Base-by-base conservation (phyloP, 331 rosid species). In the Rhamnella rubrinervis region DNA sequence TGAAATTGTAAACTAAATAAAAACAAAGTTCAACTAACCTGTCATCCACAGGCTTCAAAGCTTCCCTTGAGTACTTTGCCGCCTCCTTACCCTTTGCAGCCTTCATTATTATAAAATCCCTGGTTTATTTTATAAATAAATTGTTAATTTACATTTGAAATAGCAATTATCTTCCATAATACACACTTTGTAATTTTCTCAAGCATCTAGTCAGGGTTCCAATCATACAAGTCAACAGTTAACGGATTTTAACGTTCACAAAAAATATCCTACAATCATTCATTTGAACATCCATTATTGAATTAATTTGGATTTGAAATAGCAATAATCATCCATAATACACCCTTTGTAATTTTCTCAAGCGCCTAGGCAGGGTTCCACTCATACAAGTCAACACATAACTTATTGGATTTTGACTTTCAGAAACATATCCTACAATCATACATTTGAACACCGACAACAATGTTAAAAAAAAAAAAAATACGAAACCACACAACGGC, bases 1-100 rank as follows among this genome's bases (percentile, higher is more conserved):
- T 69, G 25, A 71, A 37, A 9, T 37, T 23, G 52, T 6, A 35
- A 7, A 44, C 17, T 53, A 38, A 18, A 20, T 31, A 31, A 58
- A 66, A 63, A 57, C 35, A 44, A 31, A 74, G 49, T 6, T 15
- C n/a, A 44, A 83, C 92, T 79, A 82, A 92, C 98, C 96, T 80
- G 78, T 92, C 98, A 72, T 92, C 93, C 59, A 86, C 96, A 9
- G 96, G 93, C 73, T 88, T 90, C 89, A 88, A 65, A 17, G 70
- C 72, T 74, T 87, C 96, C 76, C 64, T 89, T 0, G 92, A 71
- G 72, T 2, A 61, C 88, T 35, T 93, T 19, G 63, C 77, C 16
- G 88, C 39, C 31, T 82, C 88, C 84, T 90, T 88, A 17, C 97
- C 92, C 83, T 88, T 92, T 66, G 87, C 72, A 19, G 80, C 59